Evolutionary conservation across 495 filamentous ascomycete species (phyloP), one percentile per base, ranked within the genome.

Genomic region (Daldinia childiae): DNA sequence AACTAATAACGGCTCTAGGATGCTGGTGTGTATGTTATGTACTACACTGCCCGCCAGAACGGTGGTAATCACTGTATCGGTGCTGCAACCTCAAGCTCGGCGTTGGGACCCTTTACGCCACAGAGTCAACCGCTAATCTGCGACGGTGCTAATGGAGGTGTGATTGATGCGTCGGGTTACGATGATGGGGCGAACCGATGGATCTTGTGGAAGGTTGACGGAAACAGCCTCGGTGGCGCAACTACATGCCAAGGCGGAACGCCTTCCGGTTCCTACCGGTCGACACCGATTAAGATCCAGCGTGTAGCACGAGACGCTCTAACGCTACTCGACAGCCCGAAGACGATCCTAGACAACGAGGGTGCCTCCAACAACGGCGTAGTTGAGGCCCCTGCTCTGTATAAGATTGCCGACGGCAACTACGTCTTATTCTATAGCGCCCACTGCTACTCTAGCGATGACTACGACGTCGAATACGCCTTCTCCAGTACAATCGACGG

Each of bases 371-470:
- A 89, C 73, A 82, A 86, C 3, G 86, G 85, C 2, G 79, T 90
- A 0, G 84, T 91, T 14, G 89, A 91, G 76, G 90, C 88, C 15
- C 90, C 89, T 1, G 80, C 81, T 26, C 63, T 91, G 50, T 76
- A 86, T 4, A 77, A 80, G 61, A 72, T 80, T 15, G 77, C 68
- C 30, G 81, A 81, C 45, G 84, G 83, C 6, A 82, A 77, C 19
- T 90, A 87, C 74, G 82, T 86, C 62, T 78, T 92, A 4, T 90
- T 90, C 62, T 92, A 87, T 76, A 89, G 87, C 56, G 85, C 83
- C 4, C 84, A 89, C 62, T 88, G 84, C 74, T 90, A 80, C 71
- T 83, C 79, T 0, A 83, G 81, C 48, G 75, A 78, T 5, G 65
- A 77, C 50, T 90, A 90, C 70, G 84, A 87, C 55, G 79, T 87